phyloP scores from a whole-genome alignment of 768 basidiomycete species.

The Tulasnella sp. region DNA sequence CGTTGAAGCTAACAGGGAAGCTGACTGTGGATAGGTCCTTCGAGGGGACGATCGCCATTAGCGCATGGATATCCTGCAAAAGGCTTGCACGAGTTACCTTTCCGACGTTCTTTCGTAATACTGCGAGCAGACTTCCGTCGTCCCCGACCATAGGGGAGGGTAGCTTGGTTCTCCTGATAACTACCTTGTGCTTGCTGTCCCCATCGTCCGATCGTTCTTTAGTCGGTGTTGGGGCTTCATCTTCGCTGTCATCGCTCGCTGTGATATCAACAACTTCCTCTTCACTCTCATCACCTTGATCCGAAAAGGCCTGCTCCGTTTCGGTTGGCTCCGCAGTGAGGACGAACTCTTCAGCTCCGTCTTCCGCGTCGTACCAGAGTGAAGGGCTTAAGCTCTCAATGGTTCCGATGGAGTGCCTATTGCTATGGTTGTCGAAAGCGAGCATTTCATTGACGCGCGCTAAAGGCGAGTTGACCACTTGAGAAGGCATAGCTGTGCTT shows the following conservation, averaged over 20 bases:
- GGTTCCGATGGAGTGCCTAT: slow-evolving; percentile 26
- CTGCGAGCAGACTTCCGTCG: slow-evolving; percentile 75
- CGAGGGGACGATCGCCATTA: background rate
- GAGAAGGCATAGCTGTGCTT: background rate
- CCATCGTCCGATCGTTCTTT: slow-evolving; percentile 3
- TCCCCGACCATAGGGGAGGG: slow-evolving; percentile 44
- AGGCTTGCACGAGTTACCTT: slow-evolving; percentile 48
- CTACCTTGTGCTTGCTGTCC: slow-evolving; percentile 17
- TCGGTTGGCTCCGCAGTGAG: slow-evolving; percentile 42
- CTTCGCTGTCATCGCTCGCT: background rate
- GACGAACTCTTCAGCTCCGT: slow-evolving; percentile 67
- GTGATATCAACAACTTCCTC: background rate
- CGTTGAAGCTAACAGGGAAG: slow-evolving; percentile 87
- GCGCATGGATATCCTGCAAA: background rate
- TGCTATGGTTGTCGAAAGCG: background rate
- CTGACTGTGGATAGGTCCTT: slow-evolving; percentile 79
- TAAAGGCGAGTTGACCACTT: background rate
- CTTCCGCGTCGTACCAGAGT: slow-evolving; percentile 75
- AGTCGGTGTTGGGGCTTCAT: slow-evolving; percentile 6
- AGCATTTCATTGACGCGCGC: slow-evolving; percentile 2
- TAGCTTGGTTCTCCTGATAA: slow-evolving; percentile 29
- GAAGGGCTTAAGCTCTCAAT: slow-evolving; percentile 40
- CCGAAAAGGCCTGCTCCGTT: background rate
- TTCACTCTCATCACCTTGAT: background rate
- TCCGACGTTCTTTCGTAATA: slow-evolving; percentile 84